Conservation (phyloP, 2,329 filamentous ascomycete species). For the Botryosphaeria dothidea region DNA sequence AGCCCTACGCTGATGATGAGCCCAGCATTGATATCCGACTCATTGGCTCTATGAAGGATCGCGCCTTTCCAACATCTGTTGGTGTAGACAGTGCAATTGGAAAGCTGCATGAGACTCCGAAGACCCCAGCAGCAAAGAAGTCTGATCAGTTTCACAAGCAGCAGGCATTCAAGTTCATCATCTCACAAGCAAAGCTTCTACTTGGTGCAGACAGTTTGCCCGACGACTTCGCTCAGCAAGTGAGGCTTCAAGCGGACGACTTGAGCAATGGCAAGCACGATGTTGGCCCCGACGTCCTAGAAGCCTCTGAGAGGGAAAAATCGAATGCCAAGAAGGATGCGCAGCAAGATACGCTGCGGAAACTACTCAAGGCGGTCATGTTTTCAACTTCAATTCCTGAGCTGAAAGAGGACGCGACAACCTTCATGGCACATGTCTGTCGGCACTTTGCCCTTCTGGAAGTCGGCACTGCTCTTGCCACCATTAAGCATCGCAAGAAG, state of each 20-base stretch:
- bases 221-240: conserved; percentile 80
- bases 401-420: conserved; percentile 72
- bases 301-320: conserved; percentile 73
- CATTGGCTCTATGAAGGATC: conserved; percentile 84
- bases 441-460: conserved; percentile 90
- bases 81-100: conserved; percentile 87
- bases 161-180: conserved; percentile 85
- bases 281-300: conserved; percentile 69
- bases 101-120: conserved; percentile 80
- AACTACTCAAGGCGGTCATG: conserved; percentile 84
- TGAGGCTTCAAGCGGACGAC: conserved; percentile 89
- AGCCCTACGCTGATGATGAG: conserved; percentile 82
- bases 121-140: conserved; percentile 59
- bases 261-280: conserved; percentile 72
- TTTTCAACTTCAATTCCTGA: conserved; percentile 81
- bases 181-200: conserved; percentile 84
- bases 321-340: conserved; percentile 85
- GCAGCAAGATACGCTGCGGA: conserved; percentile 80
- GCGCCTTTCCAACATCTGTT: conserved; percentile 82
- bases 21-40: conserved; percentile 87
- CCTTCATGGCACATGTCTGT: conserved; percentile 78
- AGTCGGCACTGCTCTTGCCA: conserved; percentile 79
- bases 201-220: conserved; percentile 86
- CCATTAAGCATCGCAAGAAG: conserved; percentile 72
- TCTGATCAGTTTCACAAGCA: conserved; percentile 89